Conservation (phyloP, 345 rosid species). For the Populus deltoides region DNA sequence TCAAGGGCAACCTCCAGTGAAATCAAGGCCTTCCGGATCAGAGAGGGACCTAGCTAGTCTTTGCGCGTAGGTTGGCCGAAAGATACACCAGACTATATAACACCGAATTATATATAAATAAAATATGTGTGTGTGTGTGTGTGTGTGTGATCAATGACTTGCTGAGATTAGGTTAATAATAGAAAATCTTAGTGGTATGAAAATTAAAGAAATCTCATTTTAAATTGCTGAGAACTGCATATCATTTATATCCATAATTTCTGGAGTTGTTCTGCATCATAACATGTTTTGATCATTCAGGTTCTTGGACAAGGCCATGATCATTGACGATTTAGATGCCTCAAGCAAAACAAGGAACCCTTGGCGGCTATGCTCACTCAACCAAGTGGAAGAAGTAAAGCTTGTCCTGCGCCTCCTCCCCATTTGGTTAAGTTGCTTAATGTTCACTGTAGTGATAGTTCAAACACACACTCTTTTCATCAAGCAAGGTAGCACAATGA, state of each 20-base stretch:
- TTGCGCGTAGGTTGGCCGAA: neutral
- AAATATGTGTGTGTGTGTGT: too few species aligned
- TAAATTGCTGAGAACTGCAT: neutral
- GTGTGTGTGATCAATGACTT: too few species aligned
- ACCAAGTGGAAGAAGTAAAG: conserved; percentile 91
- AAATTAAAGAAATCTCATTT: neutral
- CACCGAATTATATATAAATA: too few species aligned
- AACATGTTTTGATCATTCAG: conserved; percentile 35
- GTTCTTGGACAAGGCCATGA: conserved; percentile 75
- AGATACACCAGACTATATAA: too few species aligned
- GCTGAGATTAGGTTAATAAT: neutral
- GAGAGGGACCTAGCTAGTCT: neutral
- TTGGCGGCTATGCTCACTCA: conserved; percentile 75
- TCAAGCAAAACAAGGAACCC: conserved; percentile 45
- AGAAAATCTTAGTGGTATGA: neutral
- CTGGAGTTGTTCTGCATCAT: neutral
- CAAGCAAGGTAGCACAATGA: conserved; percentile 81
- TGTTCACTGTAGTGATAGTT: conserved; percentile 56
- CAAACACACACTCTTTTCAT: conserved; percentile 78
- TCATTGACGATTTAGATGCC: conserved; percentile 52
- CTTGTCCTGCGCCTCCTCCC: conserved; percentile 67
- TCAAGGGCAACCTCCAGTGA: neutral
- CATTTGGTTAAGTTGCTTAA: conserved; percentile 71
- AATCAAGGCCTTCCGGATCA: neutral
- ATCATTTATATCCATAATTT: neutral